Conservation (phyloP, 345 rosid genomes). For the Geranium brycei region DNA sequence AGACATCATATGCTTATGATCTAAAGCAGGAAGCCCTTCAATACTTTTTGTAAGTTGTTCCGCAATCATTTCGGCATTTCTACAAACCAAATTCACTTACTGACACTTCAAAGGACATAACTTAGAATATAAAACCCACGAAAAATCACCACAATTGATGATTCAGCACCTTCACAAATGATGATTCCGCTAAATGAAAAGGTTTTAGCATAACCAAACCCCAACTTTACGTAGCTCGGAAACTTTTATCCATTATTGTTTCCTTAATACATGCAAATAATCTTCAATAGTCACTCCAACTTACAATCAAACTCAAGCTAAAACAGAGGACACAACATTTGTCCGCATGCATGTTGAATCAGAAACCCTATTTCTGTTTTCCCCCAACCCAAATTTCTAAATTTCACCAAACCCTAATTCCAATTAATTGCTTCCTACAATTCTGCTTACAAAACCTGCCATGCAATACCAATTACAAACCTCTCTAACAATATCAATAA, state of each 20-base stretch:
- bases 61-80: background rate
- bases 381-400: background rate
- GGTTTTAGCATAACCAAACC: background rate
- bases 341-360: background rate
- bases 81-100: background rate
- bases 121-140: too few relatives aligned
- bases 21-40: too few relatives aligned
- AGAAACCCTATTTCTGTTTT: background rate
- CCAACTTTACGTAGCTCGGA: background rate
- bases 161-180: background rate
- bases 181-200: background rate
- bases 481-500: background rate
- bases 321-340: background rate
- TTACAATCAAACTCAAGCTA: too few relatives aligned
- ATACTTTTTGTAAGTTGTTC: too few relatives aligned
- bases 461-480: background rate
- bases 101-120: background rate
- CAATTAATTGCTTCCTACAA: background rate
- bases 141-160: background rate
- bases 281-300: background rate
- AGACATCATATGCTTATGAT: background rate
- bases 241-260: too few relatives aligned
- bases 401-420: background rate
- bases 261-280: too few relatives aligned
- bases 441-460: background rate